These are phyloP conservation scores for Conoideocrella luteorostrata DNA, from an alignment of 2,329 filamentous ascomycete genomes.

Conservation along the genomic window DNA sequence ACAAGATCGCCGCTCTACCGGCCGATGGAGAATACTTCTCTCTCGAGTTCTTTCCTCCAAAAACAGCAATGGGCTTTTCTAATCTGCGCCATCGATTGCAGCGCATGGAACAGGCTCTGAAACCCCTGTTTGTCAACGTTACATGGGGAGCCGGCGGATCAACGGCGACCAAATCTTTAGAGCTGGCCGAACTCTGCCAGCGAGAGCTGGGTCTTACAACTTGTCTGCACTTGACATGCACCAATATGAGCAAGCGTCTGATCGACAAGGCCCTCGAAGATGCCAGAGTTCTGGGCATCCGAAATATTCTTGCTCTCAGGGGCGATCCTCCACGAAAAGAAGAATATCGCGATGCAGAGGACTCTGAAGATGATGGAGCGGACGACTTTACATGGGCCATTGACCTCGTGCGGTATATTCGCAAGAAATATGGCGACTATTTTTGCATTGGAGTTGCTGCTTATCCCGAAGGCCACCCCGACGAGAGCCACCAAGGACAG, in stretches of 20 bases:
- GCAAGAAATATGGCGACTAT: slow-evolving; percentile 79
- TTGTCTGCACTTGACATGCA: slow-evolving; percentile 93
- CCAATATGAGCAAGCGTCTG: slow-evolving; percentile 84
- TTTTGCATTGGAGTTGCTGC: slow-evolving; percentile 93
- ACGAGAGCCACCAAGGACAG: slow-evolving; percentile 76
- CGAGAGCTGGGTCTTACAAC: slow-evolving; percentile 87
- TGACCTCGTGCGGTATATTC: slow-evolving; percentile 86
- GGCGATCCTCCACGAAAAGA: slow-evolving; percentile 86
- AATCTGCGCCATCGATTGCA: slow-evolving; percentile 90
- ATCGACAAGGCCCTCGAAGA: slow-evolving; percentile 87
- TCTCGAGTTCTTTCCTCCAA: slow-evolving; percentile 98
- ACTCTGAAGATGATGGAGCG: slow-evolving; percentile 54
- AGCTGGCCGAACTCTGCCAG: slow-evolving; percentile 92
- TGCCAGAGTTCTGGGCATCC: slow-evolving; percentile 81
- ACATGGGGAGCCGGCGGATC: slow-evolving; percentile 97
- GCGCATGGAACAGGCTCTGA: slow-evolving; percentile 87
- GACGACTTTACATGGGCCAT: slow-evolving; percentile 83
- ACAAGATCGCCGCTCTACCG: slow-evolving; percentile 89
- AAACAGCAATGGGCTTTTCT: slow-evolving; percentile 90
- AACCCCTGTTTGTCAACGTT: slow-evolving; percentile 91
- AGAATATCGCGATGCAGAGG: slow-evolving; percentile 66
- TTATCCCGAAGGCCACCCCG: slow-evolving; percentile 92
- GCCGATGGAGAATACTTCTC: slow-evolving; percentile 82
- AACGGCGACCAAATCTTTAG: slow-evolving; percentile 83
- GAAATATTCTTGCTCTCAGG: slow-evolving; percentile 87